Evolutionary conservation across 1,139 yeast species (phyloP).

Genomic region (Meyerozyma elateridarum): DNA sequence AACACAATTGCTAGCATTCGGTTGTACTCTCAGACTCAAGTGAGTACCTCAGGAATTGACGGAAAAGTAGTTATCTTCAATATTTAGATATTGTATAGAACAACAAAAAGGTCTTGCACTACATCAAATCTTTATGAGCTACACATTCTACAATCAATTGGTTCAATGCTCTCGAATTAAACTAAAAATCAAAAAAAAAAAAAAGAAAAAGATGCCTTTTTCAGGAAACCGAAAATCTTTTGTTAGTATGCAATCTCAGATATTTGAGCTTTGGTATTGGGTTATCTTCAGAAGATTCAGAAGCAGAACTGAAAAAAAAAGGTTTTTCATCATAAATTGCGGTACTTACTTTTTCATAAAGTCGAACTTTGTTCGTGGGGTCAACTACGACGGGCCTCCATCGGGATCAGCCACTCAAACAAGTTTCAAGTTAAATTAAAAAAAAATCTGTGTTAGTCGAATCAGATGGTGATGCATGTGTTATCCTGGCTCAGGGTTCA

Average conservation of each 20-base stretch:
- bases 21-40: constrained; percentile 46
- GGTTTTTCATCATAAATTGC: constrained; percentile 4
- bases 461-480: constrained; percentile 5
- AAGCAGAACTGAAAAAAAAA: constrained; percentile 6
- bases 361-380: too few species aligned
- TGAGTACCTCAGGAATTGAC: constrained; percentile 62
- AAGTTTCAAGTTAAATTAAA: too few species aligned
- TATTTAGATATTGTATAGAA: constrained; percentile 10
- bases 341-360: too few species aligned
- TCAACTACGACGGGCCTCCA: too few species aligned
- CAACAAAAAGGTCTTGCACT: neutral
- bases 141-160: too few species aligned
- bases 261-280: constrained; percentile 4
- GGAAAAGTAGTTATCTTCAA: constrained; percentile 77
- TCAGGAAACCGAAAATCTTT: neutral
- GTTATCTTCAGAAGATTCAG: constrained; percentile 8
- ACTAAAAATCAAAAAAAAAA: too few species aligned
- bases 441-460: constrained; percentile 4
- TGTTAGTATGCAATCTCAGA: constrained; percentile 3
- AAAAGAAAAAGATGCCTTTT: too few species aligned
- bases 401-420: too few species aligned
- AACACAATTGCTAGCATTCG: constrained; percentile 80
- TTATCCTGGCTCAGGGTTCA: constrained; percentile 5
- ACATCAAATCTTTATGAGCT: too few species aligned
- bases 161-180: too few species aligned